Base-by-base conservation (phyloP, 2,329 filamentous ascomycete genomes). In the Penicillium polonicum region DNA sequence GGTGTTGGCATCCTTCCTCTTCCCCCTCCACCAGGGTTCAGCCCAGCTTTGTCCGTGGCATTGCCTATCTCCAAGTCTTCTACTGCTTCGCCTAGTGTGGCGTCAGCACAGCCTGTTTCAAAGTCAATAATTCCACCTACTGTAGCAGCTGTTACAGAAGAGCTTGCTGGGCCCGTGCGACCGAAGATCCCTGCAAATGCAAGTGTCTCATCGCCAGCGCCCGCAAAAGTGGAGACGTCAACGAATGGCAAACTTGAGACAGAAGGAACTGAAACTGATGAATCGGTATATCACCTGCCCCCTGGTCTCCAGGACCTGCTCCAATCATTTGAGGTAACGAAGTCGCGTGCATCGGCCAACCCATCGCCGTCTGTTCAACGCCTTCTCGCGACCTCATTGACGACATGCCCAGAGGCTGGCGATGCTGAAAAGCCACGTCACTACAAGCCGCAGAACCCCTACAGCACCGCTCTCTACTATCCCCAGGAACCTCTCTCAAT, bases 231-330 rank as follows among this genome's bases (percentile, higher is more conserved):
- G 64, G 72, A 73, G 57, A 78, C 70, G 35, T 58, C 62, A 12
- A 79, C 80, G 6, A 85, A 86, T 62, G 82, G 83, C 25, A 81
- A 84, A 50, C 59, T 60, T 17, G 59, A 72, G 19, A 79, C 80
- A 65, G 78, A 77, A 50, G 79, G 81, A 33, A 67, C 77, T n/a
- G 80, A 82, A 55, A 77, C 78, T 21, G 88, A 91, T 59, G 90
- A 97, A 75, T 94, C 90, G 13, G 89, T 97, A 66, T 99, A 93
- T 74, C 92, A 97, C 73, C 84, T 99, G 38, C 94, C 94, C 4
- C 85, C 92, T 7, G 91, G 90, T 31, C 79, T 99, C 53, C 90
- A 92, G 69, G 94, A 99, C 72, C 81, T 99, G 35, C 85, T 97
- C 19, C 91, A 96, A 58, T 92, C 92, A 0, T 97, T 92, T 70